Evolutionary conservation across 2,329 filamentous ascomycete species (phyloP), one percentile per base, ranked within the genome.

Genomic region (Ilyonectria robusta): DNA sequence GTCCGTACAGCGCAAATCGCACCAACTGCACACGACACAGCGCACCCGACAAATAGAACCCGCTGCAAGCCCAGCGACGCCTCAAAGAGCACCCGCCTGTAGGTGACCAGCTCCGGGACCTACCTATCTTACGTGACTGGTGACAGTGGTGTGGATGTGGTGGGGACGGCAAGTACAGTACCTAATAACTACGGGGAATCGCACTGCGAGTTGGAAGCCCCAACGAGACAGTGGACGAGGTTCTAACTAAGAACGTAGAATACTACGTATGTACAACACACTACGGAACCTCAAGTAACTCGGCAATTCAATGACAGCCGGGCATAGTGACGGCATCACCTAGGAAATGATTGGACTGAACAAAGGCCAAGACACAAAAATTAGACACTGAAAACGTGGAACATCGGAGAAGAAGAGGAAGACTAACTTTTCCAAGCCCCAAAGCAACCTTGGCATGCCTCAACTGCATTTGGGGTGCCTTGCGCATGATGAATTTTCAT

Each of bases 401-500:
- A 46, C 50, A 15, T 33, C n/a, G 42, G 60, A 53, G 13, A 55
- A 70, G 31, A 58, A 47, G 37, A 50, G 35, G 46, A 56, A 50
- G 46, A 61, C 66, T 59, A 47, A 54, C 61, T 68, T 61, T 35
- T 53, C 42, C n/a, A 60, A 65, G 51, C 59, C 51, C 56, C 59
- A 59, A 62, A 67, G 42, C 5, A 60, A 44, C 65, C 55, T 56
- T 40, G 21, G 50, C 62, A 67, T 53, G 67, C 61, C 56, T 67
- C 65, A 67, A 51, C 66, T 69, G 58, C 65, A 66, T 47, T 58
- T 63, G 51, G 51, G 65, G 64, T 65, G 37, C 67, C 64, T 67
- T 69, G 67, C 44, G 23, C 46, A 54, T 57, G 61, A 65, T 62
- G 59, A 47, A 57, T 69, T 44, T 55, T 54, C 69, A 42, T 57